Base-by-base conservation (phyloP, 306 rosid genomes). In the Mucuna pruriens region DNA sequence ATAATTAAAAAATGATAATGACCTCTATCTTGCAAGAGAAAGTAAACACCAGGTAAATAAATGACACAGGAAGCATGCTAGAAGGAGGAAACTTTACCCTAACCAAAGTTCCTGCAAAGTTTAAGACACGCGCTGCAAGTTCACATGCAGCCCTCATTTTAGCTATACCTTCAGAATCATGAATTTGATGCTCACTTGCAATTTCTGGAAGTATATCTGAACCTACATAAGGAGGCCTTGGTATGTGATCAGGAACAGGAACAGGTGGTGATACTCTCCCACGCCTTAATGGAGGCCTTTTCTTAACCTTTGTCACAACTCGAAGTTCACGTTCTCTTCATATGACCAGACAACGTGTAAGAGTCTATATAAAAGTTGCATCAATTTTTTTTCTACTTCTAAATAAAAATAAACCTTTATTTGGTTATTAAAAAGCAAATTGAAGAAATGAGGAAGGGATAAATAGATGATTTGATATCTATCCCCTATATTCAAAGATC, bases 41-140 rank as follows among this genome's bases (percentile, higher is more conserved):
- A 16, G 23, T 17, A 4, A 29, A 57, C 60, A 10, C 10, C 25
- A 46, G 20, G 9, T 22, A 46, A 66, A 79, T 74, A 68, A 75
- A 55, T 70, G 54, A 19, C 69, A 23, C 51, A 52, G 54, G 12
- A 69, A 83, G 26, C 17, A 75, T 7, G 33, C 63, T 26, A 58
- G 6, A 71, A 49, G 80, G 80, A 71, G 74, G 62, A 33, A 86
- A 80, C 64, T 90, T 87, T 86, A 95, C 99, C 92, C 82, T 91
- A 79, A 95, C 94, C 86, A 95, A 74, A 44, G 93, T 93, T 81
- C 99, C 99, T 2, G 98, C 99, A 73, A 74, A 86, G 66, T 95
- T 85, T 66, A 95, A 89, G 76, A 93, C 97, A 42, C 91, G 92
- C 34, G 98, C 99, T 76, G 99, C 99, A 74, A 95, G 98, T 85